A percentile compares a stretch with the other conserved stretches of the same genome.
Conservation (phyloP, 305 asterid species). For the Fraxinus albicans region DNA sequence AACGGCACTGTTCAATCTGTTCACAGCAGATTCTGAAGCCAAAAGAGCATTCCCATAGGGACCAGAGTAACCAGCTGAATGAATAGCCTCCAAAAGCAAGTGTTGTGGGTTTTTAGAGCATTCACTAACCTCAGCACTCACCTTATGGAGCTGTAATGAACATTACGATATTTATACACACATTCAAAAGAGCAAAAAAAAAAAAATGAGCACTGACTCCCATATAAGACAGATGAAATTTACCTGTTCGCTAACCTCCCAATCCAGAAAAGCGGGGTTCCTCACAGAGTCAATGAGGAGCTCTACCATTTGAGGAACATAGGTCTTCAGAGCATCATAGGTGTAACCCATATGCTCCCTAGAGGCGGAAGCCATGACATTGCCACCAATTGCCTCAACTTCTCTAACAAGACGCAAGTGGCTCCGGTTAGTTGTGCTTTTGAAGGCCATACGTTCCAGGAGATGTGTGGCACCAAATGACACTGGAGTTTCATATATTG, state of each 20-base stretch:
- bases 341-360: slow-evolving; percentile 87
- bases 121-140: slow-evolving; percentile 70
- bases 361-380: slow-evolving; percentile 69
- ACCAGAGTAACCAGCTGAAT: slow-evolving; percentile 81
- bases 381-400: slow-evolving; percentile 96
- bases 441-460: slow-evolving; percentile 93
- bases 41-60: slow-evolving; percentile 67
- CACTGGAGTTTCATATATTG: slow-evolving; percentile 75
- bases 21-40: slow-evolving; percentile 70
- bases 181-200: slow-evolving; percentile 11
- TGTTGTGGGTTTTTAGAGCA: slow-evolving; percentile 76
- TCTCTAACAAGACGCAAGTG: slow-evolving; percentile 83
- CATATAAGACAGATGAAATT: slow-evolving; percentile 3
- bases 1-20: slow-evolving; percentile 54
- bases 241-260: slow-evolving; percentile 98
- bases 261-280: slow-evolving; percentile 89
- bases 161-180: slow-evolving; percentile 5
- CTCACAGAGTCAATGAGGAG: slow-evolving; percentile 79
- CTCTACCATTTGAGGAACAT: slow-evolving; percentile 92
- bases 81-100: slow-evolving; percentile 90
- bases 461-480: slow-evolving; percentile 84
- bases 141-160: slow-evolving; percentile 63
- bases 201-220: background rate
- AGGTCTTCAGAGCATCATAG: slow-evolving; percentile 75
- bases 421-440: slow-evolving; percentile 79